Percentiles rank a stretch among this genome's conserved stretches.
These are phyloP conservation scores for Populus tremula DNA, from an alignment of 345 rosid species.

Conservation along the genomic window DNA sequence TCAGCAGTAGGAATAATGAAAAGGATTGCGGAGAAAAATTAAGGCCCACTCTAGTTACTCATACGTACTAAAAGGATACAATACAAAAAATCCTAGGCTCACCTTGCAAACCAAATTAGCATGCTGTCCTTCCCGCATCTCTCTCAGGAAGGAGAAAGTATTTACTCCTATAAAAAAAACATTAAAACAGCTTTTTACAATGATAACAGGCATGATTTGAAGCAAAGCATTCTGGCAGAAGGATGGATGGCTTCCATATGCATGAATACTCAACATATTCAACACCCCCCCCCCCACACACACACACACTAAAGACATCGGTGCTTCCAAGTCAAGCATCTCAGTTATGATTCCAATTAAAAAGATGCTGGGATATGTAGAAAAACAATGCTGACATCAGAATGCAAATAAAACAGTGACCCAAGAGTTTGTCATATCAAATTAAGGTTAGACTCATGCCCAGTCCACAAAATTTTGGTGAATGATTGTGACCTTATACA, in stretches of 20 bases:
- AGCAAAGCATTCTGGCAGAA: not conserved
- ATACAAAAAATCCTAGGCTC: not conserved
- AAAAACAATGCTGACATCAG: too few relatives aligned
- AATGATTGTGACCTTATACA: too few relatives aligned
- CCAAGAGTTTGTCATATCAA: too few relatives aligned
- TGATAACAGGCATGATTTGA: not conserved
- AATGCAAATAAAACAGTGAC: too few relatives aligned
- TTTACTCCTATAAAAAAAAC: constrained; percentile 26
- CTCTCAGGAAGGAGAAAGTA: constrained; percentile 49
- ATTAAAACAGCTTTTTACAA: not conserved
- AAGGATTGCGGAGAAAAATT: not conserved
- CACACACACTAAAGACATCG: too few relatives aligned
- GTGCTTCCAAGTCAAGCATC: too few relatives aligned
- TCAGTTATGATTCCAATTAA: too few relatives aligned
- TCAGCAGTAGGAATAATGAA: not conserved
- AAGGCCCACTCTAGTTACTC: not conserved
- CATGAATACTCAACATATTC: too few relatives aligned
- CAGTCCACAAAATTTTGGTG: too few relatives aligned
- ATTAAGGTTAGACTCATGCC: too few relatives aligned
- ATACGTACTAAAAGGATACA: not conserved
- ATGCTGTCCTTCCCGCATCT: constrained; percentile 48
- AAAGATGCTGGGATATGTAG: too few relatives aligned
- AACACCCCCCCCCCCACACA: too few relatives aligned
- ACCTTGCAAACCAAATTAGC: constrained; percentile 61
- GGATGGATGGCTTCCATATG: not conserved